phyloP scores from a whole-genome alignment of 306 rosid species.

The Cyamopsis tetragonoloba region DNA sequence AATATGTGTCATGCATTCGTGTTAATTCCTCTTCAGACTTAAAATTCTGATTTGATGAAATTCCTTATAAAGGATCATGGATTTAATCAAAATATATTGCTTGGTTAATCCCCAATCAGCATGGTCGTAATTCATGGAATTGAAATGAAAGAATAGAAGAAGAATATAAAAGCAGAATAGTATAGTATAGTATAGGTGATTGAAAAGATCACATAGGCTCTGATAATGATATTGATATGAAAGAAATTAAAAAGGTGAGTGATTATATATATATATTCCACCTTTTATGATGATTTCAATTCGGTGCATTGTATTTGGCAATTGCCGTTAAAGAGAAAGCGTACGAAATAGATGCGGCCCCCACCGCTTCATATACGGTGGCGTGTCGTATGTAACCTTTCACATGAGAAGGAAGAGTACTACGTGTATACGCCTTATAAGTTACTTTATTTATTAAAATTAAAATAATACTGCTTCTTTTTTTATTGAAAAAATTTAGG shows the following conservation, averaged over 20 bases:
- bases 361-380: constrained; percentile 22
- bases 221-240: too few species aligned
- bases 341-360: constrained; percentile 13
- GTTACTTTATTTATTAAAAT: too few species aligned
- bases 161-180: too few species aligned
- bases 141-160: constrained; percentile 9
- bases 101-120: not conserved
- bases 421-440: too few species aligned
- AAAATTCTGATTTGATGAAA: not conserved
- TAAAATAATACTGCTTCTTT: too few species aligned
- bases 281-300: constrained; percentile 16
- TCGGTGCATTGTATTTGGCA: constrained; percentile 32
- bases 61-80: not conserved
- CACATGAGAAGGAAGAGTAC: too few species aligned
- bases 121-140: not conserved
- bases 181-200: too few species aligned
- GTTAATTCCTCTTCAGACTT: not conserved
- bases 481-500: too few species aligned
- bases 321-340: constrained; percentile 23
- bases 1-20: not conserved
- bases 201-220: constrained; percentile 1
- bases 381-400: constrained; percentile 37
- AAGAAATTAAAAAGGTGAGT: not conserved
- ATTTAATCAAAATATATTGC: not conserved
- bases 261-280: constrained; percentile 21